These are phyloP conservation scores for Chlamydomonas sp. DNA, from an alignment of 139 green algal species.

Conservation along the genomic window DNA sequence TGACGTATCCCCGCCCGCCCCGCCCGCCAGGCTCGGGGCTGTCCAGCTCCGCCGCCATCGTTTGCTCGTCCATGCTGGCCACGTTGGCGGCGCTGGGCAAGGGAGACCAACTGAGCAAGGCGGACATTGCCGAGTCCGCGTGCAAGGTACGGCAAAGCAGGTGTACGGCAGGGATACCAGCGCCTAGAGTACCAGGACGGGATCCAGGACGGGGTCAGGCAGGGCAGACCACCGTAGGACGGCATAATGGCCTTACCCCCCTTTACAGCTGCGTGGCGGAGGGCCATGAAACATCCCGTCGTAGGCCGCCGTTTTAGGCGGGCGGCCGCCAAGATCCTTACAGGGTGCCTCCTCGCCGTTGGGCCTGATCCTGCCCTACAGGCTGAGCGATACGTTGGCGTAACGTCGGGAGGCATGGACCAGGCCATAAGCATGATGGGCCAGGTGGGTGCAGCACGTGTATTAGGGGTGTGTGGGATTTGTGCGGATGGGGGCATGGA, in stretches of 20 bases:
- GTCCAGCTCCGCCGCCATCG: slow-evolving; percentile 89
- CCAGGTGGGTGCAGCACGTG: slow-evolving; percentile 10
- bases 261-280: no score
- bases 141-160: slow-evolving; percentile 50
- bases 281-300: no score
- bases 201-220: no score
- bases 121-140: slow-evolving; percentile 89
- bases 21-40: slow-evolving; percentile 81
- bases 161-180: slow-evolving; percentile 47
- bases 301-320: no score
- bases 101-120: slow-evolving; percentile 48
- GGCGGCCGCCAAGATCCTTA: no score
- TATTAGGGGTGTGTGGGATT: background rate
- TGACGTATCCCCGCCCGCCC: no score
- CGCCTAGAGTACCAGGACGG: background rate
- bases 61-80: slow-evolving; percentile 87
- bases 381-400: slow-evolving; percentile 77
- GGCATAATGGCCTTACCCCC: no score
- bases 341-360: background rate
- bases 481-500: background rate
- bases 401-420: slow-evolving; percentile 96
- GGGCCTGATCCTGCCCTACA: background rate
- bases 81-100: slow-evolving; percentile 70
- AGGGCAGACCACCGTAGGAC: no score
- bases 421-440: slow-evolving; percentile 97